Base-by-base conservation (phyloP, 768 basidiomycete species). In the Arthromyces matolae region DNA sequence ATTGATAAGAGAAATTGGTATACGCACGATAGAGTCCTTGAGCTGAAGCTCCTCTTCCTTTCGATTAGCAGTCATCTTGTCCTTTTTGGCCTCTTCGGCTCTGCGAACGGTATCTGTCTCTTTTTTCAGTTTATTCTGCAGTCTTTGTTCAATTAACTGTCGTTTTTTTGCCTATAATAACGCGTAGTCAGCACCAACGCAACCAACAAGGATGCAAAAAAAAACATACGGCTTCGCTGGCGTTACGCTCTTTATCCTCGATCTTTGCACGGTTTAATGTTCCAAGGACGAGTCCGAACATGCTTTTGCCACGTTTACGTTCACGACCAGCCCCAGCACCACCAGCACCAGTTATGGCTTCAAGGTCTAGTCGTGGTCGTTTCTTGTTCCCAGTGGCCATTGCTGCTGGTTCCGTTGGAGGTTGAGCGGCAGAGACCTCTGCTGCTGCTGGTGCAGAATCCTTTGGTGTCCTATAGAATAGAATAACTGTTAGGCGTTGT, bases 131-230 rank as follows among this genome's bases (percentile, higher is more conserved):
- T 89, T 91, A 71, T 75, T 76, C 74, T 90, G 88, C 71, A 92
- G 76, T 71, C 87, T 83, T 64, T 88, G 83, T 64, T 92, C 89
- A 63, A 86, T 86, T 62, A 86, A 60, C 55, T 88, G 86, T 54
- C 89, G 75, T 68, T 90, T 90, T 73, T 86, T 89, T 1, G 88
- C 89, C 88, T 90, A n/a, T n/a, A n/a, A n/a, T n/a, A n/a, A n/a
- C n/a, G n/a, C n/a, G n/a, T n/a, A n/a, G n/a, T n/a, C n/a, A n/a
- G n/a, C n/a, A n/a, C n/a, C n/a, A n/a, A n/a, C n/a, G n/a, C n/a
- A n/a, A n/a, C n/a, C n/a, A n/a, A n/a, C n/a, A n/a, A n/a, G 41
- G 31, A 29, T n/a, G 42, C 47, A 38, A 16, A 43, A 32, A 22
- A 31, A 65, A 69, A 64, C 69, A 39, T 50, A 90, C 89, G 59